Conservation (phyloP, 225 moss, liverwort and hornwort genomes). For the Rhytidiadelphus loreus region DNA sequence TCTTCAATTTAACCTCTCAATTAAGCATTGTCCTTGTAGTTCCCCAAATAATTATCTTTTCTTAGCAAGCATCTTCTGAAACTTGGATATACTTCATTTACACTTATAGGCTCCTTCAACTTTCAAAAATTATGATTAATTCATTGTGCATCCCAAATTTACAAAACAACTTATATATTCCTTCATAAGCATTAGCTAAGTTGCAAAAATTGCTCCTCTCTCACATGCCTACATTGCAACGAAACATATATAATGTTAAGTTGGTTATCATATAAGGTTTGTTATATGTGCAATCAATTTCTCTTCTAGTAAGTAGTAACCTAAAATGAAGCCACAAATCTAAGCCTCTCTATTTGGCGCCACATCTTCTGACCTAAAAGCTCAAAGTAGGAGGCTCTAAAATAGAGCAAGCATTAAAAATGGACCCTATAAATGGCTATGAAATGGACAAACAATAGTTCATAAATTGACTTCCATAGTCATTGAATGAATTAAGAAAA, state of each 20-base stretch:
- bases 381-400: too few relatives aligned
- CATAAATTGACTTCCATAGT: too few relatives aligned
- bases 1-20: neutral
- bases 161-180: neutral
- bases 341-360: neutral
- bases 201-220: neutral
- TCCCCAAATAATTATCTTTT: neutral
- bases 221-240: neutral
- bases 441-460: too few relatives aligned
- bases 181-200: neutral
- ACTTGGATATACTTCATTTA: neutral
- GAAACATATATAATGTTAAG: too few relatives aligned
- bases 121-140: neutral
- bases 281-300: neutral
- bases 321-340: neutral
- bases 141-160: neutral
- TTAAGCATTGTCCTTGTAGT: neutral
- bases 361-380: neutral
- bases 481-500: too few relatives aligned
- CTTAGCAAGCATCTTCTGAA: neutral
- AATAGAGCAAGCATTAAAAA: too few relatives aligned
- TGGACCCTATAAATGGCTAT: too few relatives aligned
- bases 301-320: neutral
- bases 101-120: neutral
- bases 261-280: neutral